Percentiles rank a stretch among this genome's conserved stretches.
phyloP scores from a whole-genome alignment of 257 asterid species.

The Apocynum venetum region DNA sequence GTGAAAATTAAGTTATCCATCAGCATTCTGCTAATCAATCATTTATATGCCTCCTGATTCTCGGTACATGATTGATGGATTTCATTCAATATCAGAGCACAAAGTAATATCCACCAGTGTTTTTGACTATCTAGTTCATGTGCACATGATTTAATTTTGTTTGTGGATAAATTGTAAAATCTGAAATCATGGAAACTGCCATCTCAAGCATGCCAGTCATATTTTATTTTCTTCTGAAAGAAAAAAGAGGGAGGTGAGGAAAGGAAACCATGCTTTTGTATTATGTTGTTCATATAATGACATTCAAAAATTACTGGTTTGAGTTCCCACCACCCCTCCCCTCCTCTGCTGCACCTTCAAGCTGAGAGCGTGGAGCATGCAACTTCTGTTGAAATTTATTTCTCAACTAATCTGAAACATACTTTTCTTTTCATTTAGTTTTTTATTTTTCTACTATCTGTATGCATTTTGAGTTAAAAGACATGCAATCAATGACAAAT shows the following conservation, averaged over 20 bases:
- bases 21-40: neutral
- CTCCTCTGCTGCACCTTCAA: neutral
- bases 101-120: neutral
- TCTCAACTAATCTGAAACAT: neutral
- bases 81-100: neutral
- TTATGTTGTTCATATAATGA: neutral
- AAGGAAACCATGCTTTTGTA: neutral
- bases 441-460: neutral
- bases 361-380: neutral
- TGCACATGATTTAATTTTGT: slow-evolving; percentile 4
- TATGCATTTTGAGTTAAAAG: neutral
- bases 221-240: neutral
- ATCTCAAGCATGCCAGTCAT: neutral
- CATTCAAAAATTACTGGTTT: neutral
- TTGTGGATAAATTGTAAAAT: neutral
- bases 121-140: neutral
- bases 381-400: neutral
- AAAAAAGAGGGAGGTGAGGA: neutral
- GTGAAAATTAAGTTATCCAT: slow-evolving; percentile 22
- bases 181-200: neutral
- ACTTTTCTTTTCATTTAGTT: neutral
- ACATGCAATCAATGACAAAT: neutral
- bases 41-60: neutral
- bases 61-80: neutral
- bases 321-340: neutral